Evolutionary conservation across 2,329 filamentous ascomycete species (phyloP).

Genomic region (Fusarium chuoi): DNA sequence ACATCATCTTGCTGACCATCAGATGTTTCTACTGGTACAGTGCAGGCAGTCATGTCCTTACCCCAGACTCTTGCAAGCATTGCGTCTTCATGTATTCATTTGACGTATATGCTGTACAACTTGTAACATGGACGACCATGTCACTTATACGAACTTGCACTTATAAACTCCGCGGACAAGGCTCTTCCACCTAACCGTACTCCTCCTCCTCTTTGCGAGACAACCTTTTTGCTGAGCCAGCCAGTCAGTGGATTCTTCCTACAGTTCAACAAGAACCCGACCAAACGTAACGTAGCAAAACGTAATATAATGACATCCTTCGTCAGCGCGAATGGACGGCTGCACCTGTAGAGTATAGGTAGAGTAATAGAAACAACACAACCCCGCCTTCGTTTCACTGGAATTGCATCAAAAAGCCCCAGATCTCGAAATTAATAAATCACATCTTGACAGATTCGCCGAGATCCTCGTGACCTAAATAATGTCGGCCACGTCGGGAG

Average conservation of each 20-base stretch:
- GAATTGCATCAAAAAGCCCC: constrained; percentile 5
- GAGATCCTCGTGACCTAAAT: constrained; percentile 34
- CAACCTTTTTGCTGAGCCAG: constrained; percentile 6
- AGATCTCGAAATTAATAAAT: constrained; percentile 14
- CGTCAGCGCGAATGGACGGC: constrained; percentile 24
- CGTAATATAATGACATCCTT: constrained; percentile 27
- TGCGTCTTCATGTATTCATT: constrained; percentile 17
- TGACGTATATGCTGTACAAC: constrained; percentile 22
- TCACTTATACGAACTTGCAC: constrained; percentile 9
- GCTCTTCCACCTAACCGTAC: constrained; percentile 8
- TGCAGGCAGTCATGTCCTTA: background rate
- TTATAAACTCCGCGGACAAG: constrained; percentile 31
- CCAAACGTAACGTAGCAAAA: constrained; percentile 45
- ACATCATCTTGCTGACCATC: constrained; percentile 27
- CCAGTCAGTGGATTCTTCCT: constrained; percentile 5
- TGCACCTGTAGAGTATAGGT: constrained; percentile 38
- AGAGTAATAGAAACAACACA: constrained; percentile 42
- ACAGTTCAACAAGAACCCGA: background rate
- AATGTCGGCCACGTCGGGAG: constrained; percentile 14
- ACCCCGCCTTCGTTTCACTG: constrained; percentile 32
- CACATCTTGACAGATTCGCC: constrained; percentile 22
- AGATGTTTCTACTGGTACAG: constrained; percentile 3
- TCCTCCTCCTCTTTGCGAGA: constrained; percentile 16
- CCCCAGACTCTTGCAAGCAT: background rate
- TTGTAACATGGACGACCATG: background rate